phyloP scores from a whole-genome alignment of 75 land plant species.

The Selaginella tamariscina region DNA sequence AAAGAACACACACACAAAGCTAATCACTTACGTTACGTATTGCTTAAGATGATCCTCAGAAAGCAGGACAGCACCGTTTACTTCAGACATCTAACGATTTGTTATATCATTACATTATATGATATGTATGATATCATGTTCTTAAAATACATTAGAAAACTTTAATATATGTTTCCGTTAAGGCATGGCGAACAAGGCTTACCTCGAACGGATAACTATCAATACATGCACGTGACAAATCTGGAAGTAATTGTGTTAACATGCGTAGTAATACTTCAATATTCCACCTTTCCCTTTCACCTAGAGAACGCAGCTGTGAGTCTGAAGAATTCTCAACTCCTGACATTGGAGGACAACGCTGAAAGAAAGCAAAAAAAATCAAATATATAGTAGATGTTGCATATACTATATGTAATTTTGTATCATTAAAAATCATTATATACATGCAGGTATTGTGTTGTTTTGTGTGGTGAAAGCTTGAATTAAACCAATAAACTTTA shows the following conservation, averaged over 20 bases:
- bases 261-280: conserved; percentile 70
- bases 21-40: no score
- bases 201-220: conserved; percentile 71
- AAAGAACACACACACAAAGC: no score
- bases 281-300: conserved; percentile 93
- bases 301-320: conserved; percentile 65
- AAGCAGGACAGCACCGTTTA: no score
- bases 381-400: not conserved
- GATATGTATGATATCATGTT: not conserved
- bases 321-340: conserved; percentile 91
- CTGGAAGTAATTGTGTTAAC: conserved; percentile 63
- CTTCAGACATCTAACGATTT: no score
- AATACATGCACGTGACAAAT: conserved; percentile 42
- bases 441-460: no score
- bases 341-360: conserved; percentile 92
- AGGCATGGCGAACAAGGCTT: no score
- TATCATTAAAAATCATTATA: no score
- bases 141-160: not conserved
- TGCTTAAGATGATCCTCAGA: no score
- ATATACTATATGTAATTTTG: not conserved
- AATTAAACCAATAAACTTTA: no score
- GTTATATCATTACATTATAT: not conserved
- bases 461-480: no score
- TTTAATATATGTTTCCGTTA: not conserved
- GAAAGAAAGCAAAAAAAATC: conserved; percentile 18